These are phyloP conservation scores for Passalora sequoiae DNA, from an alignment of 2,329 filamentous ascomycete species.

Conservation along the genomic window DNA sequence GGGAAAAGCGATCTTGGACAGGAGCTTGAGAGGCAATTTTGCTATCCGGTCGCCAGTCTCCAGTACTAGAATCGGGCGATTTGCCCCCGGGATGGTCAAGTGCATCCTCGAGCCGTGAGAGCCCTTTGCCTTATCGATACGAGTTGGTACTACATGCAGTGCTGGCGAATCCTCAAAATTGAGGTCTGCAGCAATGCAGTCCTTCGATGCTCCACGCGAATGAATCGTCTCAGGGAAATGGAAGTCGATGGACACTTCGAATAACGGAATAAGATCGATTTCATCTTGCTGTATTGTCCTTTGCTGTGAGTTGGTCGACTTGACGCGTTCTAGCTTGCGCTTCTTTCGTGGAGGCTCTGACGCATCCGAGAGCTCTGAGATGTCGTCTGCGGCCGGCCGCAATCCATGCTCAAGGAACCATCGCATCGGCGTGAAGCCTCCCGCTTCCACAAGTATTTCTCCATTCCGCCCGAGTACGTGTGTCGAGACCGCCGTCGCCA, in stretches of 20 bases:
- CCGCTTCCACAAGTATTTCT: constrained; percentile 31
- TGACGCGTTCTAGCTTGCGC: too few relatives aligned
- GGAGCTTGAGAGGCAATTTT: constrained; percentile 13
- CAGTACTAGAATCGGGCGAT: not conserved
- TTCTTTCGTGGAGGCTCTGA: constrained; percentile 26
- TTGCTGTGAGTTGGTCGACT: too few relatives aligned
- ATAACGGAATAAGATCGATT: constrained; percentile 22
- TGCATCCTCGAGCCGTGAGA: constrained; percentile 16
- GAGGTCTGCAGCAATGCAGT: constrained; percentile 19
- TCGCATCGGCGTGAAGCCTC: constrained; percentile 27
- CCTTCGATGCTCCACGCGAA: constrained; percentile 4
- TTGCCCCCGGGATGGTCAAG: constrained; percentile 15
- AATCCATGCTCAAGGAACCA: constrained; percentile 30
- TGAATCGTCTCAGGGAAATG: constrained; percentile 24
- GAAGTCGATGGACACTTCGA: constrained; percentile 27
- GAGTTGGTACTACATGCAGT: constrained; percentile 15
- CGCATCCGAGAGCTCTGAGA: too few relatives aligned
- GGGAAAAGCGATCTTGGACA: constrained; percentile 18
- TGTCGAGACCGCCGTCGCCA: constrained; percentile 25
- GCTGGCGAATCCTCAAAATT: constrained; percentile 19
- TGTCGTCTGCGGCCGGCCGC: constrained; percentile 9
- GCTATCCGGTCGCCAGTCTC: too few relatives aligned
- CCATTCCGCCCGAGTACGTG: constrained; percentile 23
- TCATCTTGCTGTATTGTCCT: not conserved
- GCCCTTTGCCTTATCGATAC: constrained; percentile 17